Base-by-base conservation (phyloP, 179 eudicot species). In the Spinacia oleracea region DNA sequence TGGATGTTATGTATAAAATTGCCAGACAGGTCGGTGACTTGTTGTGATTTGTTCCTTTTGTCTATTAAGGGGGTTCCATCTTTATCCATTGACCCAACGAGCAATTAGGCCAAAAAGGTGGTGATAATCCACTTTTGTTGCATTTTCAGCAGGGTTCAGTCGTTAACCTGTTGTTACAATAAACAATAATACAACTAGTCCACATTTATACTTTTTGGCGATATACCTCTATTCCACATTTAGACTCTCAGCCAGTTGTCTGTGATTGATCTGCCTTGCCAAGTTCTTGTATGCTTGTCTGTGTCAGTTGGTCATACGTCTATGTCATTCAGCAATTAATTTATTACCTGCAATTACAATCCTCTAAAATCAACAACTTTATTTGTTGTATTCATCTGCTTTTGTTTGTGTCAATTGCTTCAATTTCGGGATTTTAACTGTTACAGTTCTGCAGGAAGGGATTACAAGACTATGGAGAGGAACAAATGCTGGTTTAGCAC, bases 401-500 rank as follows among this genome's bases (percentile, higher is more conserved):
- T 40, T 18, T 18, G 71, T 65, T 38, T 46, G 9, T 9, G 14
- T 10, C 27, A 2, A 3, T 20, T 38, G 46, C 18, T 63, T 42
- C 7, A 7, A 12, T 64, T 35, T 50, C 4, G 70, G 29, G 32
- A 58, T 62, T 40, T 72, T 79, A 71, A 80, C 32, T 0, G 45
- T 74, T 48, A 34, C 35, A 34, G 29, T 34, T 79, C 56, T 88
- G 77, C 89, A 94, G 98, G 98, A 94, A 93, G 98, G 98, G 56
- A 42, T 93, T 34, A 64, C 83, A 60, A 87, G 91, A 80, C 83
- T 94, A 46, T 94, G 98, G 97, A 90, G 97, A 85, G 98, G 98
- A 81, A 94, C 98, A 69, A 90, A 86, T 88, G 99, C 98, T 56
- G 94, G 90, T 65, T 88, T 96, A 63, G 98, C 98, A 67, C 76